A percentile compares a stretch with the other conserved stretches of the same genome.
phyloP scores from a whole-genome alignment of 2,329 filamentous ascomycete genomes.

The Xylariaceae sp. region DNA sequence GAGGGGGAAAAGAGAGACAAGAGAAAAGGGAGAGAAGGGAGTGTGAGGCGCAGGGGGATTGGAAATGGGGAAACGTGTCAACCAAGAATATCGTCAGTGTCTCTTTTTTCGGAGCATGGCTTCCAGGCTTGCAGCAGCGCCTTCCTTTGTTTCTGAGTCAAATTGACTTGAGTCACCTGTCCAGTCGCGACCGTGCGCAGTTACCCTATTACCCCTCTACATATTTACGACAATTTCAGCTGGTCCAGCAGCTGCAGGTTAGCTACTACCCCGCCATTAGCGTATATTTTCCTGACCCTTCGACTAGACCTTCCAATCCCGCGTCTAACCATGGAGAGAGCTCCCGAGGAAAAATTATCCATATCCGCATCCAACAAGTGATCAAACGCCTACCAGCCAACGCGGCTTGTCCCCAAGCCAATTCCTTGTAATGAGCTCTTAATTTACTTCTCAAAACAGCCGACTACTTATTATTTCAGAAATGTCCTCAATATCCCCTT shows the following conservation, averaged over 20 bases:
- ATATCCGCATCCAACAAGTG: too few relatives aligned
- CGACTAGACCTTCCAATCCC: neutral
- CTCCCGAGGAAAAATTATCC: too few relatives aligned
- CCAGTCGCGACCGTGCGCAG: neutral
- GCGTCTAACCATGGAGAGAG: too few relatives aligned
- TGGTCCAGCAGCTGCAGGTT: neutral
- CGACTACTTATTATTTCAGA: too few relatives aligned
- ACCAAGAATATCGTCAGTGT: neutral
- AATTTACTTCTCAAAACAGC: too few relatives aligned
- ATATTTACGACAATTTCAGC: neutral
- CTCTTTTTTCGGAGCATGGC: too few relatives aligned
- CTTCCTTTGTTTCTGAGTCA: too few relatives aligned
- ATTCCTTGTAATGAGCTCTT: too few relatives aligned
- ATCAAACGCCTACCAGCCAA: too few relatives aligned
- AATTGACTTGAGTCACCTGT: too few relatives aligned
- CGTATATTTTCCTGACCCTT: neutral
- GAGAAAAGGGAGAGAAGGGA: constrained; percentile 2
- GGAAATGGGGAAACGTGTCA: constrained; percentile 10
- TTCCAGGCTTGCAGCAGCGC: too few relatives aligned
- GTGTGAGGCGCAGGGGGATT: neutral
- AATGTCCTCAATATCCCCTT: constrained; percentile 61
- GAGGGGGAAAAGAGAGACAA: neutral
- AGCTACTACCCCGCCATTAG: constrained; percentile 17
- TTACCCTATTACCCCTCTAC: constrained; percentile 13
- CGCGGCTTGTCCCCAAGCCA: too few relatives aligned